These are phyloP conservation scores for Ustilago lituana DNA, from an alignment of 1,284 basidiomycete genomes.

Conservation along the genomic window DNA sequence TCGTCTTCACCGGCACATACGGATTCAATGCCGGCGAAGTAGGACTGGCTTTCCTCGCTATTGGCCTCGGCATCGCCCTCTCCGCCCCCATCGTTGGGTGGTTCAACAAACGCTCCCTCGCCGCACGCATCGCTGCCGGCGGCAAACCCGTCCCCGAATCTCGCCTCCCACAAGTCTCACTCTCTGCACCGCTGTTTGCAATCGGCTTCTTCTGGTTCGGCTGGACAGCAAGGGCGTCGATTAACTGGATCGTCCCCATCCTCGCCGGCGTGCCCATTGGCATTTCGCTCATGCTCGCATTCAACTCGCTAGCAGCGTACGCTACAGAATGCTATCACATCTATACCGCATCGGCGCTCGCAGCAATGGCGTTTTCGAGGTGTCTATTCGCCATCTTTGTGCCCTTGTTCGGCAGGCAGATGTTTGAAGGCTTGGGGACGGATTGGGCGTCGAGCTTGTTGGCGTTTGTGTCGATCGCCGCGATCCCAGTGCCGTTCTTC, in stretches of 20 bases:
- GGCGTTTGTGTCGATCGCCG: conserved; percentile 26
- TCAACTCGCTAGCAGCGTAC: conserved; percentile 45
- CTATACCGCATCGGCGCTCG: conserved; percentile 45
- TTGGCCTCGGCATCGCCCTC: conserved; percentile 40
- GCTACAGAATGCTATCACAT: conserved; percentile 45
- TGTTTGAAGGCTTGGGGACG: conserved; percentile 27
- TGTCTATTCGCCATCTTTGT: conserved; percentile 48
- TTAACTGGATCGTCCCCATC: conserved; percentile 48
- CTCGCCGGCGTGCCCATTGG: conserved; percentile 36
- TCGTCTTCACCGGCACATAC: conserved; percentile 40
- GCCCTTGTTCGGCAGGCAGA: conserved; percentile 37
- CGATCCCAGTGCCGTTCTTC: conserved; percentile 40
- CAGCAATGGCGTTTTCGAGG: conserved; percentile 46
- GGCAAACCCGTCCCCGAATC: conserved; percentile 39
- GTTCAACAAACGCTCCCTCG: conserved; percentile 36
- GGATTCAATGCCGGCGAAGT: conserved; percentile 49
- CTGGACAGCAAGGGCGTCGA: conserved; percentile 38
- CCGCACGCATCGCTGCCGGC: conserved; percentile 19
- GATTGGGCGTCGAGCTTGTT: conserved; percentile 35
- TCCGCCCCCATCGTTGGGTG: conserved; percentile 33
- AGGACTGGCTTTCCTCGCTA: conserved; percentile 41
- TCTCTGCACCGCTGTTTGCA: conserved; percentile 33
- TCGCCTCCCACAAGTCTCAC: conserved; percentile 26
- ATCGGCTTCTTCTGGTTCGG: conserved; percentile 51
- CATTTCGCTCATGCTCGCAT: conserved; percentile 30